These are phyloP conservation scores for Eucalyptus tenuipes DNA, from an alignment of 345 rosid species.

Conservation along the genomic window DNA sequence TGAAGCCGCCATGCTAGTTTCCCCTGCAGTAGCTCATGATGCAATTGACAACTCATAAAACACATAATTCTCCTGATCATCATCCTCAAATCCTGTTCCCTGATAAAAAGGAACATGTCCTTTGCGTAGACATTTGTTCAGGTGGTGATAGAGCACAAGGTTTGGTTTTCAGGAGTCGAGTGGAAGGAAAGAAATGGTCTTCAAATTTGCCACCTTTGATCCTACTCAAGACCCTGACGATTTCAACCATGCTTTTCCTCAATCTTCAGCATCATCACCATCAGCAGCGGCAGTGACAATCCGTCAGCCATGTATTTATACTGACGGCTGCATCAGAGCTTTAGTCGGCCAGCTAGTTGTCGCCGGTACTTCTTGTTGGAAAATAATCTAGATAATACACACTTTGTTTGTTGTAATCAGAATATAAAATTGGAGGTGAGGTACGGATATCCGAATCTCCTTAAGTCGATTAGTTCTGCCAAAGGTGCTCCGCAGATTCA, in stretches of 20 bases:
- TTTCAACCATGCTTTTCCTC: background rate
- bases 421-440: too few species aligned
- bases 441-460: too few species aligned
- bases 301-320: background rate
- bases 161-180: background rate
- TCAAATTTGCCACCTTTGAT: background rate
- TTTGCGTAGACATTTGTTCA: background rate
- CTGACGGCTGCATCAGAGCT: background rate
- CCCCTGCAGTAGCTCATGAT: background rate
- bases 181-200: background rate
- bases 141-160: background rate
- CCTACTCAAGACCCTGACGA: background rate
- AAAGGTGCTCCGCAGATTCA: too few species aligned
- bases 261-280: background rate
- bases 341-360: background rate
- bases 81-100: background rate
- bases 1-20: background rate
- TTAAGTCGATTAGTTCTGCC: too few species aligned
- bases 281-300: background rate
- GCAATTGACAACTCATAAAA: background rate
- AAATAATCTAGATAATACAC: too few species aligned
- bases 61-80: background rate
- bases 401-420: too few species aligned
- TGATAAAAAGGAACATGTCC: background rate
- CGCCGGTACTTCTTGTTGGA: background rate